A percentile compares a stretch with the other conserved stretches of the same genome.
Evolutionary conservation across 148 eudicot species (phyloP).

Genomic region (Linanthus parryae): DNA sequence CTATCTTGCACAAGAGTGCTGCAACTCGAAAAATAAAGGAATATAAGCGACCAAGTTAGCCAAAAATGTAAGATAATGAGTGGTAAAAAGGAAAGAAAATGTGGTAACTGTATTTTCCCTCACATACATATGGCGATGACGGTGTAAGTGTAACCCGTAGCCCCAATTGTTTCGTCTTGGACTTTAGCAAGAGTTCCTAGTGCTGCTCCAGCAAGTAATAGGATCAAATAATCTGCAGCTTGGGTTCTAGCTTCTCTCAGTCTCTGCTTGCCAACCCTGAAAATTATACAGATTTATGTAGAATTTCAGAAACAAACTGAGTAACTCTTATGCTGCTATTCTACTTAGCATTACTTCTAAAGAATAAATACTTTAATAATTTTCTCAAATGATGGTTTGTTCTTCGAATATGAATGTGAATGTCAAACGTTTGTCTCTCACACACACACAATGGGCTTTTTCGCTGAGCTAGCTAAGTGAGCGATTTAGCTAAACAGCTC

Average conservation of each 20-base stretch:
- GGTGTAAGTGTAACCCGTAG: conserved; percentile 77
- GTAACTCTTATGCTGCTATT: no score
- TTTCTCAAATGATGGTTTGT: no score
- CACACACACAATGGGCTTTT: no score
- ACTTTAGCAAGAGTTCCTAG: conserved; percentile 85
- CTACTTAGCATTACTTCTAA: no score
- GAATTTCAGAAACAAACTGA: no score
- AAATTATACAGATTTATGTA: no score
- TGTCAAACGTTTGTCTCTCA: no score
- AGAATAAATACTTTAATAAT: no score
- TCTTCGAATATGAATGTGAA: no score
- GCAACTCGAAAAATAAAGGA: conserved; percentile 19
- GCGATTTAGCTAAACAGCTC: no score
- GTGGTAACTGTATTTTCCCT: background rate
- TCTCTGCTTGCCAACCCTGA: conserved; percentile 82
- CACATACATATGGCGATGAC: conserved; percentile 93
- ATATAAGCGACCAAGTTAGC: conserved; percentile 2
- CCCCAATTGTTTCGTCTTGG: conserved; percentile 74
- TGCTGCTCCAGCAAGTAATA: conserved; percentile 88
- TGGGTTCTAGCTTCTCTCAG: conserved; percentile 77
- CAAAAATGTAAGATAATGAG: background rate
- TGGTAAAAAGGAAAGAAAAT: background rate
- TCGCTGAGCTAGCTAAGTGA: no score
- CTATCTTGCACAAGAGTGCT: conserved; percentile 81
- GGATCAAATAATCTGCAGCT: conserved; percentile 84